These are phyloP conservation scores for Brassica napus DNA, from an alignment of 345 rosid genomes.

Conservation along the genomic window DNA sequence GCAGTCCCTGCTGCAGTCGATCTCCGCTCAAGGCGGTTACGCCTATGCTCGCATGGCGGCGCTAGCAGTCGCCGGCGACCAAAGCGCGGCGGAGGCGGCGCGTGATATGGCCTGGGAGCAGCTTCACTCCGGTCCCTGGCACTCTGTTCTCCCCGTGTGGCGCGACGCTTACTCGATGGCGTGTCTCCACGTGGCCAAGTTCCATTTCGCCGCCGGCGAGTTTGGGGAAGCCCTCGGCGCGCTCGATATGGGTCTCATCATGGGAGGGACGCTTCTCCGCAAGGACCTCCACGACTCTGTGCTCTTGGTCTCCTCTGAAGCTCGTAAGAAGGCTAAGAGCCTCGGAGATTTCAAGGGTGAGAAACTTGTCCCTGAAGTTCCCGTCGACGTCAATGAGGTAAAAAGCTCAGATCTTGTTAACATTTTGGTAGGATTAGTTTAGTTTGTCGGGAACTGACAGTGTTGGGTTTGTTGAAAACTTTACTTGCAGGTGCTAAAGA, in stretches of 20 bases:
- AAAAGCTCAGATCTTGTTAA: background rate
- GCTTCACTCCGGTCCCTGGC: conserved; percentile 98
- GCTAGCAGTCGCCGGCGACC: conserved; percentile 70
- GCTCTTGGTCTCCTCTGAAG: conserved; percentile 41
- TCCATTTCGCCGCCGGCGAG: conserved; percentile 63
- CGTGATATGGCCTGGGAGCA: conserved; percentile 99
- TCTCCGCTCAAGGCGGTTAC: conserved; percentile 83
- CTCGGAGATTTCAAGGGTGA: conserved; percentile 28
- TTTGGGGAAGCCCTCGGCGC: conserved; percentile 70
- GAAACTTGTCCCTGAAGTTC: conserved; percentile 50
- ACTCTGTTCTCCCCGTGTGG: conserved; percentile 91
- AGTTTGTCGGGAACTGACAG: background rate
- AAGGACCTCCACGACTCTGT: conserved; percentile 71
- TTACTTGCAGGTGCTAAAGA: background rate
- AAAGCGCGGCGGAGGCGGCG: conserved; percentile 92
- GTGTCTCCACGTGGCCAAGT: conserved; percentile 72
- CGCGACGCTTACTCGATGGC: conserved; percentile 97
- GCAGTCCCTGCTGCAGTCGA: conserved; percentile 54
- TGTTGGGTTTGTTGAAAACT: conserved; percentile 10
- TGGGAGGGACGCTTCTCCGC: conserved; percentile 89
- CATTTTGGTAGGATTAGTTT: background rate
- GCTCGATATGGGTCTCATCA: conserved; percentile 88
- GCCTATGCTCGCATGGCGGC: conserved; percentile 74
- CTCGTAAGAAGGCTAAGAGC: conserved; percentile 42
- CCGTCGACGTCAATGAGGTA: conserved; percentile 64